These are phyloP conservation scores for Tulasnella sp. DNA, from an alignment of 768 basidiomycete species.

Conservation along the genomic window DNA sequence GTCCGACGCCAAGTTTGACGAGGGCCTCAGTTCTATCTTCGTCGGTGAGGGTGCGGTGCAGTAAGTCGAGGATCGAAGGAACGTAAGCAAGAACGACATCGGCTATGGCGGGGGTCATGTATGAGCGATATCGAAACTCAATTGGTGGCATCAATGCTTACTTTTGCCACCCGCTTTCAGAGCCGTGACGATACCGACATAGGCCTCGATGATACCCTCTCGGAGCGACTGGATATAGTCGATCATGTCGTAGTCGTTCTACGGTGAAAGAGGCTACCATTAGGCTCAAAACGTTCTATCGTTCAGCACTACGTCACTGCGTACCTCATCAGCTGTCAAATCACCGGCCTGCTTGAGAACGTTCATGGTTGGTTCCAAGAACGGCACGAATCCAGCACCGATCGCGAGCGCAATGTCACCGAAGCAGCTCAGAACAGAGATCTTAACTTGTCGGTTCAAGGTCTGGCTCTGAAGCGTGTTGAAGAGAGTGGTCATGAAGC, in stretches of 20 bases:
- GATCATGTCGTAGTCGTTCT: conserved; percentile 86
- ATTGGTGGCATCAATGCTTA: conserved; percentile 43
- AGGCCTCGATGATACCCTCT: conserved; percentile 96
- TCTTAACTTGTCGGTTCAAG: conserved; percentile 93
- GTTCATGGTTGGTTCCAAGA: conserved; percentile 84
- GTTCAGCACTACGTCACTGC: conserved; percentile 41
- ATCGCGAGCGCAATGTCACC: conserved; percentile 96
- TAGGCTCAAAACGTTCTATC: not conserved
- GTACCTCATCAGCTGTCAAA: conserved; percentile 83
- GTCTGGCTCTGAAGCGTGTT: conserved; percentile 90
- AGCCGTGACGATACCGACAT: conserved; percentile 91
- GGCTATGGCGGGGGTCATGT: conserved; percentile 41
- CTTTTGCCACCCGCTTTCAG: conserved; percentile 84
- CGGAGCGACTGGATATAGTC: conserved; percentile 90
- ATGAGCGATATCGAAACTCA: not conserved
- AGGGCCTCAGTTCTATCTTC: conserved; percentile 84
- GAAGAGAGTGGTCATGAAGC: conserved; percentile 90
- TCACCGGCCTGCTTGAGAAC: conserved; percentile 90
- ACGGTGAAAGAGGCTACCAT: conserved; percentile 33
- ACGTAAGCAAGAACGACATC: conserved; percentile 69
- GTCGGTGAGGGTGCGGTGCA: conserved; percentile 73
- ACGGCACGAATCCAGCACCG: conserved; percentile 83
- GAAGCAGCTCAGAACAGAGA: conserved; percentile 92
- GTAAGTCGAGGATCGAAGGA: conserved; percentile 74
- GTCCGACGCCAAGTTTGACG: conserved; percentile 74